Evolutionary conservation across 1,284 basidiomycete genomes (phyloP), one percentile per base, ranked within the genome.

Genomic region (Amylostereum chailletii): DNA sequence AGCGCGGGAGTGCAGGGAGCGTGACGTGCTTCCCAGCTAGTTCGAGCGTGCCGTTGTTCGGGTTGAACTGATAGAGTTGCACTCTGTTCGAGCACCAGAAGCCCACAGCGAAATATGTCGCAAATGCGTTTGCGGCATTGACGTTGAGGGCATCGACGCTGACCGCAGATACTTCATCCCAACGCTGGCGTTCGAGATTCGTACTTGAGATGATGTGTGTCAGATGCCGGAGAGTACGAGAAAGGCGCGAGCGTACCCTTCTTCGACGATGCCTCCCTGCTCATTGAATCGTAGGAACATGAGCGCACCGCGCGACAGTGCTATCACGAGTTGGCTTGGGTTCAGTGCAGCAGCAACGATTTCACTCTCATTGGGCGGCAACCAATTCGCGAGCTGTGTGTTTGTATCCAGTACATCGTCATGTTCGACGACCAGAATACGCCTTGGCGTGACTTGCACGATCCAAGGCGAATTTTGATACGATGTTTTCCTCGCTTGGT

Each of bases 11-110:
- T 9, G 80, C 74, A 32, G 76, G 74, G 44, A 82, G 69, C 3
- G 66, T 56, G 11, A 62, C 59, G 2, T 79, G 74, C 58, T 69
- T 70, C 49, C 70, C 74, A 2, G 75, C 52, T 6, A 70, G 69
- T 29, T 57, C 57, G 39, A 88, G 69, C 2, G 66, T 58, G n/a
- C 57, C 50, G 3, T 59, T 47, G 2, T 48, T 52, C 1, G 59
- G 61, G 0, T 71, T 63, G 7, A 84, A 60, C 1, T 67, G 63
- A 47, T 87, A 71, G 11, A 95, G 63, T 48, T 82, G 70, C 37
- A 94, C 74, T 27, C 69, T 61, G 53, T 85, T 81, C 1, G 77
- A 76, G 29, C 72, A 74, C 92, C 94, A 98, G 54, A 90, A 90
- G 0, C 83, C 81, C 27, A 89, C 77, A 0, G 79, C 80, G 11